phyloP scores from a whole-genome alignment of 2,329 filamentous ascomycete species.

The Zymoseptoria passerinii region DNA sequence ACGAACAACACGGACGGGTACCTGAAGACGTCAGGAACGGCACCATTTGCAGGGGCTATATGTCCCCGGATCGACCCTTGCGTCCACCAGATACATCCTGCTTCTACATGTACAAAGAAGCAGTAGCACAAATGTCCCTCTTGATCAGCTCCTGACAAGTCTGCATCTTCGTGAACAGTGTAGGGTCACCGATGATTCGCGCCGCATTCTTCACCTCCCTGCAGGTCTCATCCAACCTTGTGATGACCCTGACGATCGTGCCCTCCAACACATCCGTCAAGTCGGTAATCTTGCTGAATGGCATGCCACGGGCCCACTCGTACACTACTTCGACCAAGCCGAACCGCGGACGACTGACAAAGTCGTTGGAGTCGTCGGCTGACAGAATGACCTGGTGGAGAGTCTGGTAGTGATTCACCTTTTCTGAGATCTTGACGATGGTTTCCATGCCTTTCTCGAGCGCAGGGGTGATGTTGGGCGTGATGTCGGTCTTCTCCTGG shows the following conservation, averaged over 20 bases:
- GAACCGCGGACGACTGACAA: conserved; percentile 77
- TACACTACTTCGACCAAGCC: conserved; percentile 96
- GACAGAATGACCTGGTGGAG: conserved; percentile 86
- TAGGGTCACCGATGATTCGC: conserved; percentile 87
- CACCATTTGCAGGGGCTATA: background rate
- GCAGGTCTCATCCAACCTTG: conserved; percentile 88
- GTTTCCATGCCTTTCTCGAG: conserved; percentile 75
- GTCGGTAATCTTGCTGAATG: conserved; percentile 94
- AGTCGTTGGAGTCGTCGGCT: conserved; percentile 85
- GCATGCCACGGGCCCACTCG: conserved; percentile 96
- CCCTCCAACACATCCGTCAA: conserved; percentile 94
- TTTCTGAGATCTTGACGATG: conserved; percentile 84
- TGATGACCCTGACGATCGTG: conserved; percentile 93
- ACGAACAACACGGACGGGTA: background rate
- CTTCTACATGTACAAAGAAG: conserved; percentile 72
- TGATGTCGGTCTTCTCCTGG: conserved; percentile 84
- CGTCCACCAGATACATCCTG: background rate
- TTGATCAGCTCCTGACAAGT: conserved; percentile 96
- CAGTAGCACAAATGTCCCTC: conserved; percentile 84
- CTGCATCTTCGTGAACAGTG: conserved; percentile 93
- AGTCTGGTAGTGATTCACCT: conserved; percentile 83
- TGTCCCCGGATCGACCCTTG: background rate
- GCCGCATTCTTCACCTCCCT: conserved; percentile 96
- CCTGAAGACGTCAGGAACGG: background rate
- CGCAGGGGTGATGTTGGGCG: conserved; percentile 71